phyloP scores from a whole-genome alignment of 2,329 filamentous ascomycete genomes.

The Fusarium sp. region DNA sequence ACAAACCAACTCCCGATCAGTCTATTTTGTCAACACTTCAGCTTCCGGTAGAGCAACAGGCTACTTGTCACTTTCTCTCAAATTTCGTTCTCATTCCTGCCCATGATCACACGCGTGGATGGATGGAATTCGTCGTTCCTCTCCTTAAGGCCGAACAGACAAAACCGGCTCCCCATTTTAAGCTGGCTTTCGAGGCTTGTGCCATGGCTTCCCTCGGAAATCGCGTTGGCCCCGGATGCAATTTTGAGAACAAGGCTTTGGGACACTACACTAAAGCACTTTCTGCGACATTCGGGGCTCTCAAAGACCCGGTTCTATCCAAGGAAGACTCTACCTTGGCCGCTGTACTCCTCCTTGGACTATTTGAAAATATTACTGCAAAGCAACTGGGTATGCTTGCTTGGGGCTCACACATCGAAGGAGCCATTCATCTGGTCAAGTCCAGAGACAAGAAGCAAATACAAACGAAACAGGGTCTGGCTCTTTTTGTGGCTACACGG shows the following conservation, averaged over 20 bases:
- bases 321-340: constrained; percentile 68
- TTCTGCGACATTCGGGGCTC: constrained; percentile 61
- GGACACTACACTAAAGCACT: constrained; percentile 66
- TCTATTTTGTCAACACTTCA: constrained; percentile 51
- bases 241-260: constrained; percentile 56
- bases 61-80: constrained; percentile 68
- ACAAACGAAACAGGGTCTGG: constrained; percentile 62
- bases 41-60: constrained; percentile 64
- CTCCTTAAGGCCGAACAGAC: constrained; percentile 58
- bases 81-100: constrained; percentile 69
- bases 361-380: constrained; percentile 70
- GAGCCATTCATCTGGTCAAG: constrained; percentile 70
- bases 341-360: constrained; percentile 67
- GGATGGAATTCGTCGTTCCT: constrained; percentile 69
- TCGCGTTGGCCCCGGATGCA: constrained; percentile 51
- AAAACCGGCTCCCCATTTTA: constrained; percentile 59
- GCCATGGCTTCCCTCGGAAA: constrained; percentile 68
- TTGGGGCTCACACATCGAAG: constrained; percentile 73
- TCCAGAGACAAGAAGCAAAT: constrained; percentile 67
- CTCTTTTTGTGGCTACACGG: constrained; percentile 69
- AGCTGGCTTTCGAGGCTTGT: constrained; percentile 69
- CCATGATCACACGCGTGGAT: constrained; percentile 63
- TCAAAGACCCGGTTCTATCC: constrained; percentile 61
- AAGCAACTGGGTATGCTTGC: constrained; percentile 65
- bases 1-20: constrained; percentile 37